Conservation (phyloP, 2,329 filamentous ascomycete species). For the Beauveria caledonica region DNA sequence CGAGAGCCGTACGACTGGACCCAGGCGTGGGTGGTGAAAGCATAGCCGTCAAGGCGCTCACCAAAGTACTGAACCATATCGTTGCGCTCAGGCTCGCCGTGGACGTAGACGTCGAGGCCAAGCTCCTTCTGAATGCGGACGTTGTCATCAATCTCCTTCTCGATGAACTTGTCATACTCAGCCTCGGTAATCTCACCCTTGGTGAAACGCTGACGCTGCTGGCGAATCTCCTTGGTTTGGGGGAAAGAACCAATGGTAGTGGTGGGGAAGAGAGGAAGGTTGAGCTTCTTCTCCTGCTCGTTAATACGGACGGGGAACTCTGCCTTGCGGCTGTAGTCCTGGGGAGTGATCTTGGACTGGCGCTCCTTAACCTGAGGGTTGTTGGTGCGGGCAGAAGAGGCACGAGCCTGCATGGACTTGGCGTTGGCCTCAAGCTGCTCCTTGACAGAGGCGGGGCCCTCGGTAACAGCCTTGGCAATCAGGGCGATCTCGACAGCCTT, state of each 20-base stretch:
- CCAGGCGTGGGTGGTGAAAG: constrained; percentile 99
- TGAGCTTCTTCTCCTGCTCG: constrained; percentile 85
- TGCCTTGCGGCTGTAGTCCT: constrained; percentile 89
- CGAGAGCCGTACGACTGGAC: constrained; percentile 98
- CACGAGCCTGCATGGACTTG: constrained; percentile 84
- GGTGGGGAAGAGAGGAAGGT: constrained; percentile 93
- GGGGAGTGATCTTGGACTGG: constrained; percentile 74
- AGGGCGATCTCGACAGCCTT: constrained; percentile 85
- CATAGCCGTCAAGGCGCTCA: constrained; percentile 92
- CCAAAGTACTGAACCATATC: constrained; percentile 99
- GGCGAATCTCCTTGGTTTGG: constrained; percentile 97
- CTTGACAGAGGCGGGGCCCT: constrained; percentile 78
- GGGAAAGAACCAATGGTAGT: constrained; percentile 99
- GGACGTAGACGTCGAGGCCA: constrained; percentile 90
- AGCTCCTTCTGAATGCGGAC: constrained; percentile 98
- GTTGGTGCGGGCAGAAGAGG: constrained; percentile 91
- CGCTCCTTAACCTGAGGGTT: constrained; percentile 95
- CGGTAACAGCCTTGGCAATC: constrained; percentile 94
- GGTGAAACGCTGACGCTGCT: constrained; percentile 96
- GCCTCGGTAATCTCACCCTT: constrained; percentile 91
- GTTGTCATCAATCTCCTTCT: constrained; percentile 94
- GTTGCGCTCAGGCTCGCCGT: constrained; percentile 99
- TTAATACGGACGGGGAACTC: constrained; percentile 77
- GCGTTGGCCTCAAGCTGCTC: constrained; percentile 93
- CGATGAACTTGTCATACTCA: constrained; percentile 98